Evolutionary conservation across 331 rosid genomes (phyloP).

Genomic region (Cucumis variabilis): DNA sequence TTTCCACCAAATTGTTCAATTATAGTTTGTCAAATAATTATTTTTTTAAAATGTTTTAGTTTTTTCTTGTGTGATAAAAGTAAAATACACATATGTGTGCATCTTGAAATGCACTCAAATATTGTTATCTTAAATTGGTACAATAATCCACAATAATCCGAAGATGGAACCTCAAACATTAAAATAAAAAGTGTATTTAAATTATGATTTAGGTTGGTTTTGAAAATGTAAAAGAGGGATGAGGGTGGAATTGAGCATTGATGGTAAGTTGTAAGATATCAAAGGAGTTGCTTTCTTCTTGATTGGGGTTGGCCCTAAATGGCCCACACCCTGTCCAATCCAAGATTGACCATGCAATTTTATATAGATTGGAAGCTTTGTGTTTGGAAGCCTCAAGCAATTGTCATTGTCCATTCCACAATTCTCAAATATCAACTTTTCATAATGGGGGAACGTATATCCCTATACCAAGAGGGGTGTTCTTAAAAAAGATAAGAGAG

Average conservation of each 20-base stretch:
- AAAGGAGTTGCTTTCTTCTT: background rate
- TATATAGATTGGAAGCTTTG: background rate
- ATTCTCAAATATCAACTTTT: conserved; percentile 2
- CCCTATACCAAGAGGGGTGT: background rate
- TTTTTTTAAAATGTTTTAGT: no score
- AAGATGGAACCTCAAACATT: no score
- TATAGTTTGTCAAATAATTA: no score
- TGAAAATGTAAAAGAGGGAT: no score
- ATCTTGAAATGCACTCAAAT: no score
- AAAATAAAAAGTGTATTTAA: no score
- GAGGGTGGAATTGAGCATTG: background rate
- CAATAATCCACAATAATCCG: no score
- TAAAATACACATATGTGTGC: no score
- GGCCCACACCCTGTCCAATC: background rate
- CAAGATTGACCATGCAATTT: conserved; percentile 5
- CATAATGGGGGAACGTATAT: background rate
- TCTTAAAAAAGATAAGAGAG: background rate
- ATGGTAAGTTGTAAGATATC: background rate
- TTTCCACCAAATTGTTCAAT: no score
- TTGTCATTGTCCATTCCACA: background rate
- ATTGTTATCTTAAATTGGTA: no score
- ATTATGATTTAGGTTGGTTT: no score
- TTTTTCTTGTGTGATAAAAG: no score
- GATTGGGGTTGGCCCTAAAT: background rate
- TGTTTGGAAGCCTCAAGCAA: conserved; percentile 4